These are phyloP conservation scores for Clonostachys solani DNA, from an alignment of 2,329 filamentous ascomycete genomes.

Conservation along the genomic window DNA sequence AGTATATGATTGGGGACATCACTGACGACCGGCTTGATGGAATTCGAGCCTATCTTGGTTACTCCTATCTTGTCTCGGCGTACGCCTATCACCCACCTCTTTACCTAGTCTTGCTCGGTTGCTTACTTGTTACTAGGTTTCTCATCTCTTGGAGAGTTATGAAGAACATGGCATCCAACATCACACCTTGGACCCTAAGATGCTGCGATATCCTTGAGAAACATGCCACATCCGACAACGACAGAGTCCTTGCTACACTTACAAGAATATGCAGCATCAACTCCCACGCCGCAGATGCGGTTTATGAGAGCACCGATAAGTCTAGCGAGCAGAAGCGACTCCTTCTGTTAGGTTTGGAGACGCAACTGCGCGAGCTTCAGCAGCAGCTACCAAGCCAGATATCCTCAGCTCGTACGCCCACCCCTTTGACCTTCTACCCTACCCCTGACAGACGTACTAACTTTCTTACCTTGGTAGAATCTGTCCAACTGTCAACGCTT, in stretches of 20 bases:
- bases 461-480: conserved; percentile 6
- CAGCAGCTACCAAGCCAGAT: conserved; percentile 19
- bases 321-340: conserved; percentile 34
- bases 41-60: conserved; percentile 40
- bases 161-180: conserved; percentile 20
- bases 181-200: conserved; percentile 34
- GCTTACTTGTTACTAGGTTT: conserved; percentile 19
- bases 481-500: conserved; percentile 22
- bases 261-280: conserved; percentile 33
- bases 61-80: conserved; percentile 37
- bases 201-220: conserved; percentile 39
- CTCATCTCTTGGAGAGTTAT: conserved; percentile 29
- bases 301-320: conserved; percentile 15
- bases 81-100: conserved; percentile 10
- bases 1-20: not conserved
- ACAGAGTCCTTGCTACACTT: conserved; percentile 37
- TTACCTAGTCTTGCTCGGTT: not conserved
- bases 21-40: conserved; percentile 25
- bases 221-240: conserved; percentile 26
- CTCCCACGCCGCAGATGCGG: conserved; percentile 28
- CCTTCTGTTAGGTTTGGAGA: conserved; percentile 41
- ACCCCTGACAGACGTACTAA: no score
- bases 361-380: conserved; percentile 37
- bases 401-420: no score
- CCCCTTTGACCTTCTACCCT: no score